Conservation (phyloP, 108 stramenopile species). For the Nitzschia sp. region DNA sequence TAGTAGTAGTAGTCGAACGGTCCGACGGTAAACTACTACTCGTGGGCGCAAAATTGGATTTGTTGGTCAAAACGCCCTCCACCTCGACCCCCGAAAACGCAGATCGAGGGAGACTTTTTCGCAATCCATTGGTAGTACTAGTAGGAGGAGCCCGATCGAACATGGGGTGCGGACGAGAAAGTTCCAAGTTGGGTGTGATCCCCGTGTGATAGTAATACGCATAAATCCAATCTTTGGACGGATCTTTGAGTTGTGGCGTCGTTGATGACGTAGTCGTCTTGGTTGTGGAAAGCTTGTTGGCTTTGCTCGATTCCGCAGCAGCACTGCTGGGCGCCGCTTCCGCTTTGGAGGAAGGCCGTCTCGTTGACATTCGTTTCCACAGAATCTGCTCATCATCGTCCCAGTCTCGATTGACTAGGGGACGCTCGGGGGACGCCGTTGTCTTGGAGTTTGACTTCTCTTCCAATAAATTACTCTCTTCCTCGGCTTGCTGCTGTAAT, state of each 20-base stretch:
- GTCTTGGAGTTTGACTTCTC: neutral
- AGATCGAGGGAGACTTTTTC: conserved; percentile 2
- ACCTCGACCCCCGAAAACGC: neutral
- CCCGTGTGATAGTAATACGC: conserved; percentile 46
- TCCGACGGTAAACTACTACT: neutral
- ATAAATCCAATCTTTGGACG: conserved; percentile 23
- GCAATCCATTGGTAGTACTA: conserved; percentile 2
- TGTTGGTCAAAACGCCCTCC: too few relatives aligned
- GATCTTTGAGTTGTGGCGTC: conserved; percentile 18
- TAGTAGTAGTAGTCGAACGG: neutral
- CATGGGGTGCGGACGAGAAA: conserved; percentile 9
- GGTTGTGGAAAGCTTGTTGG: neutral
- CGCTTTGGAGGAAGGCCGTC: neutral
- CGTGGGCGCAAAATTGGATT: neutral
- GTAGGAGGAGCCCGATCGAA: conserved; percentile 4
- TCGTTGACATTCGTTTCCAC: conserved; percentile 22
- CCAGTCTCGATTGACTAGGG: conserved; percentile 29
- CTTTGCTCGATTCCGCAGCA: neutral
- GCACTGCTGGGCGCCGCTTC: neutral
- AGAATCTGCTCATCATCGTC: conserved; percentile 36
- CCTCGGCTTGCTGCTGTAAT: conserved; percentile 22
- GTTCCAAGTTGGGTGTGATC: conserved; percentile 25
- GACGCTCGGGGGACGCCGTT: neutral
- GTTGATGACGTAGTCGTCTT: neutral
- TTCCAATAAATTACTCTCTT: conserved; percentile 7